Base-by-base conservation (phyloP, 2,329 filamentous ascomycete species). In the Myriosclerotinia duriaeana region DNA sequence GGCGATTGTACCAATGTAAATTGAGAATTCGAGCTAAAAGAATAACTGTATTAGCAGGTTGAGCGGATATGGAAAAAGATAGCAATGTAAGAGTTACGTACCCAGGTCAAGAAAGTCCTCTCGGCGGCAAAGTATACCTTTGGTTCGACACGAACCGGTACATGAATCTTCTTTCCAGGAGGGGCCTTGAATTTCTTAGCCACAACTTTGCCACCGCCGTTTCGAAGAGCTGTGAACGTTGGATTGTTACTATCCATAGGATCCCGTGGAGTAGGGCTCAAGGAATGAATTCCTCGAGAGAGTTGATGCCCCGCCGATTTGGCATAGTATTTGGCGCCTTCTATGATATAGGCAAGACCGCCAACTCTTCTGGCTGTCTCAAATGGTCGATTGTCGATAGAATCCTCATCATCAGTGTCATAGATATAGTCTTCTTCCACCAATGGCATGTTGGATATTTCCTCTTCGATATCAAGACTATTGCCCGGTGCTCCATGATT, bases 111-210 rank as follows among this genome's bases (percentile, higher is more conserved):
- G 80, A 97, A 99, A 0, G 95, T 99, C 71, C 95, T 87, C 79
- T 99, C 95, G 0, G 93, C 93, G 30, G 95, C 95, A 76, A 99
- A 97, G 78, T 93, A 97, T 61, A 99, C 95, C 80, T 99, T 99
- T 44, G 95, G 95, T 78, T 99, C 95, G 44, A 99, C 93, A 59
- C 95, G 88, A 65, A 98, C 89, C 17, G 94, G 94, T 34, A 99
- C 95, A 74, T 98, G 94, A 67, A 99, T 98, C 78, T 91, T 91
- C 86, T 93, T 94, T 64, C 91, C 91, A 77, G 87, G 88, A 15
- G 91, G 91, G 11, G 91, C 90, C 76, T 87, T 89, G 80, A 93
- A 87, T 72, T 79, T 83, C 77, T 83, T 85, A 40, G 78, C 81
- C 36, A 88, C 82, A 79, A 87, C 73, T 74, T 83, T 78, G 60